Conservation (phyloP, 2,329 filamentous ascomycete species). For the Davidsoniella virescens region DNA sequence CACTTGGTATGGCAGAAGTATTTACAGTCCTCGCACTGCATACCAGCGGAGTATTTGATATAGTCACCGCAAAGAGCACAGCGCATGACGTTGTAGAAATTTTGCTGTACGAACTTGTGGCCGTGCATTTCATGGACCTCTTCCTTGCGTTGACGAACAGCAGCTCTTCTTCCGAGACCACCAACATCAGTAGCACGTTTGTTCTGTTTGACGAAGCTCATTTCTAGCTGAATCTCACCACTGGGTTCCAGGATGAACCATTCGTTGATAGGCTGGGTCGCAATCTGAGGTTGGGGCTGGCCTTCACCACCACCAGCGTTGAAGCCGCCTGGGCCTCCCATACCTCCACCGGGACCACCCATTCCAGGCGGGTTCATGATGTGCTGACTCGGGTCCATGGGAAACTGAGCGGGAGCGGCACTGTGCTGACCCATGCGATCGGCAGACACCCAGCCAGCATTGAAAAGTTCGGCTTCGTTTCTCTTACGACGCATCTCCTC, state of each 20-base stretch:
- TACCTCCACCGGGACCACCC: constrained; percentile 21
- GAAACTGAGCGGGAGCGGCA: constrained; percentile 38
- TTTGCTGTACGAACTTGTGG: constrained; percentile 96
- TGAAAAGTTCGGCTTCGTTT: constrained; percentile 90
- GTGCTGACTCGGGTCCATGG: constrained; percentile 33
- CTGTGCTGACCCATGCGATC: constrained; percentile 66
- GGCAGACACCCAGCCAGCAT: constrained; percentile 90
- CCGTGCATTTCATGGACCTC: constrained; percentile 97
- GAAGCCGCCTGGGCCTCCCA: constrained; percentile 27
- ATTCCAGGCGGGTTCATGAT: constrained; percentile 13
- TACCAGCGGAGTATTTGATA: constrained; percentile 93
- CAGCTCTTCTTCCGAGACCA: constrained; percentile 85
- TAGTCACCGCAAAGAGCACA: constrained; percentile 96
- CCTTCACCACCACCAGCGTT: constrained; percentile 18
- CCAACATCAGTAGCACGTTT: constrained; percentile 75
- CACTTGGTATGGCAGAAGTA: constrained; percentile 98
- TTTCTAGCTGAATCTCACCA: constrained; percentile 75
- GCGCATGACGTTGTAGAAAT: constrained; percentile 99
- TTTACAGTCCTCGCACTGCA: constrained; percentile 99
- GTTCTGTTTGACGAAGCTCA: constrained; percentile 84
- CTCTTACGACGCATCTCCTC: constrained; percentile 96
- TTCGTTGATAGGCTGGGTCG: constrained; percentile 57
- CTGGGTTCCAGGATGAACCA: constrained; percentile 97
- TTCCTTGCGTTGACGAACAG: constrained; percentile 93
- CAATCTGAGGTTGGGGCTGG: constrained; percentile 30